Conservation (phyloP, 495 filamentous ascomycete genomes). For the Aspergillus cavernicola region DNA sequence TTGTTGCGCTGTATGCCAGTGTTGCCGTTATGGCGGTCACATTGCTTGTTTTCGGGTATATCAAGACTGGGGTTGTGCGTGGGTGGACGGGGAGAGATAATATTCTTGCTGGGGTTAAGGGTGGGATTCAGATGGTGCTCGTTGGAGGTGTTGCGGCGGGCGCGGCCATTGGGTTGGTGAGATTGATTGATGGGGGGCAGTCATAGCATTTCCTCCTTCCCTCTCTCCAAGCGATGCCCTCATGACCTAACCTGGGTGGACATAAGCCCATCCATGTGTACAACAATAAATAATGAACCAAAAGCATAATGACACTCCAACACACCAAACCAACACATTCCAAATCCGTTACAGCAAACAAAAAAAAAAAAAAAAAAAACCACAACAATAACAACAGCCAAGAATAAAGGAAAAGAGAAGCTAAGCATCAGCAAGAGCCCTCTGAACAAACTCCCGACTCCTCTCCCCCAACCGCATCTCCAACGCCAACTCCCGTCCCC, state of each 20-base stretch:
- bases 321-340: neutral
- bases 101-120: conserved; percentile 39
- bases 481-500: conserved; percentile 64
- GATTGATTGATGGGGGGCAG: conserved; percentile 33
- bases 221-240: neutral
- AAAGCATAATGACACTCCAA: conserved; percentile 1
- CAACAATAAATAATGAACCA: conserved; percentile 3
- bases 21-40: conserved; percentile 65
- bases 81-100: conserved; percentile 38
- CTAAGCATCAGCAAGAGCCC: conserved; percentile 51
- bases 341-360: no score
- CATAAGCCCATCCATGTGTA: neutral
- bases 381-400: conserved; percentile 4
- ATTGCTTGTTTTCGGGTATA: conserved; percentile 66
- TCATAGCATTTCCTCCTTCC: neutral
- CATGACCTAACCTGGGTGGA: neutral
- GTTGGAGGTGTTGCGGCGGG: conserved; percentile 64
- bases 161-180: conserved; percentile 61
- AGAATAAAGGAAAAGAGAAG: conserved; percentile 18
- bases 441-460: conserved; percentile 56
- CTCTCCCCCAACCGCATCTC: conserved; percentile 59
- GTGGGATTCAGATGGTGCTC: conserved; percentile 60
- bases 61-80: conserved; percentile 57
- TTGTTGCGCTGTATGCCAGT: conserved; percentile 60
- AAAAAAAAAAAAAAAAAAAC: no score